Percentiles rank a stretch among this genome's conserved stretches.
phyloP scores from a whole-genome alignment of 2,329 filamentous ascomycete species.

The Chalara sp. region DNA sequence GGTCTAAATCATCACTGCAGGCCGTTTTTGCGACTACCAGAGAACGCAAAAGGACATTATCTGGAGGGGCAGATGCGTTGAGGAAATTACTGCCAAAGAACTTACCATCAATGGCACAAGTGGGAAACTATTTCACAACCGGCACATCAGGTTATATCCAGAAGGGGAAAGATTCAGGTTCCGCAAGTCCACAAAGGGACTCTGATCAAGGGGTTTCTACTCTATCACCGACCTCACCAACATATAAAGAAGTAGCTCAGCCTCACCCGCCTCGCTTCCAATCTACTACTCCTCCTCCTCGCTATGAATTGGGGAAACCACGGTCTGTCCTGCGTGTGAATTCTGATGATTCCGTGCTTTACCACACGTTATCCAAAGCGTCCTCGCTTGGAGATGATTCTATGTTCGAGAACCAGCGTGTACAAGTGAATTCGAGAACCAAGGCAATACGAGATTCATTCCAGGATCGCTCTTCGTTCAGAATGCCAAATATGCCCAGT shows the following conservation, averaged over 20 bases:
- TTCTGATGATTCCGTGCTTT: conserved; percentile 74
- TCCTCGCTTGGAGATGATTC: conserved; percentile 82
- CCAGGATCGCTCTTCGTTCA: conserved; percentile 72
- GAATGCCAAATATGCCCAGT: conserved; percentile 56
- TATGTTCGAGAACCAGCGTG: conserved; percentile 71
- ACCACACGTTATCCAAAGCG: conserved; percentile 66
- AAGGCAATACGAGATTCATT: conserved; percentile 88
- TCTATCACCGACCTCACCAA: too few relatives aligned
- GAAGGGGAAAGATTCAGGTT: conserved; percentile 5
- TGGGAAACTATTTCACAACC: conserved; percentile 20
- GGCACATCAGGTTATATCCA: conserved; percentile 5
- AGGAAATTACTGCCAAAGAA: conserved; percentile 47
- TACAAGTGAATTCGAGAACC: conserved; percentile 80
- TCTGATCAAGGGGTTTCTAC: too few relatives aligned
- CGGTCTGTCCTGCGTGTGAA: conserved; percentile 49
- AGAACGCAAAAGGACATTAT: conserved; percentile 40
- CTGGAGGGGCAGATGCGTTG: conserved; percentile 49
- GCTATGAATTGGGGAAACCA: conserved; percentile 9
- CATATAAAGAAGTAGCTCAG: background rate
- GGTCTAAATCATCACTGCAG: conserved; percentile 33
- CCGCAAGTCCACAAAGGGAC: background rate
- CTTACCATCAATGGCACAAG: conserved; percentile 39
- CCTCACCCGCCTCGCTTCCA: background rate
- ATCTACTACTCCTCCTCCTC: conserved; percentile 9
- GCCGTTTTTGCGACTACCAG: conserved; percentile 39